phyloP scores from a whole-genome alignment of 2,329 filamentous ascomycete species.

The Leptographium radiaticola region DNA sequence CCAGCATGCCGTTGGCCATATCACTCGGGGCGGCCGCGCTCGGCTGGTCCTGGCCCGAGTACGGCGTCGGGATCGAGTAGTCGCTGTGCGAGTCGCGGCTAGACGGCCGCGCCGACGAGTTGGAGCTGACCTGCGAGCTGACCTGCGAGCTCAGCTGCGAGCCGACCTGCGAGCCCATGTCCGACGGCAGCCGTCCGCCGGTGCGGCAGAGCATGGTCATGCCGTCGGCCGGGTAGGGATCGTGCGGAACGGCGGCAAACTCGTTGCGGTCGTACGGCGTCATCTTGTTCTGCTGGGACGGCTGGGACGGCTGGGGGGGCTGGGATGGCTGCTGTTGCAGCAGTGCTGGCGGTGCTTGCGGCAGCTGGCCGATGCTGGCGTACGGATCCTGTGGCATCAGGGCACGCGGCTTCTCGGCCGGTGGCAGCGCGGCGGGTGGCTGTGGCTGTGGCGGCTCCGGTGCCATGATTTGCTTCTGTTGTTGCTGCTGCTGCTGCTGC shows the following conservation, averaged over 20 bases:
- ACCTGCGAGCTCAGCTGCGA: slow-evolving; percentile 37
- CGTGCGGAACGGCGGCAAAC: slow-evolving; percentile 65
- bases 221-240: slow-evolving; percentile 85
- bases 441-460: not conserved
- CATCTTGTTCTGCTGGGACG: slow-evolving; percentile 14
- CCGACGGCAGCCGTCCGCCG: slow-evolving; percentile 19
- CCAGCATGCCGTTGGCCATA: slow-evolving; percentile 17
- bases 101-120: slow-evolving; percentile 57
- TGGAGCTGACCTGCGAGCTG: slow-evolving; percentile 34
- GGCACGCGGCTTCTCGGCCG: not conserved
- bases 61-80: slow-evolving; percentile 76
- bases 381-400: not conserved
- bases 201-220: slow-evolving; percentile 95
- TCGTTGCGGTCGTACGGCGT: slow-evolving; percentile 37
- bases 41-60: slow-evolving; percentile 71
- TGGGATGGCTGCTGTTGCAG: slow-evolving; percentile 14
- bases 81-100: slow-evolving; percentile 87
- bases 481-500: not conserved
- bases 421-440: not conserved
- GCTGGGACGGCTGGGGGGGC: slow-evolving; percentile 7
- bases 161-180: slow-evolving; percentile 17
- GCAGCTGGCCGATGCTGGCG: not conserved
- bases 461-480: not conserved
- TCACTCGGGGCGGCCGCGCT: slow-evolving; percentile 52
- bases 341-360: not conserved